phyloP scores from a whole-genome alignment of 176 grass and related monocot species.

The Elymus sibiricus region DNA sequence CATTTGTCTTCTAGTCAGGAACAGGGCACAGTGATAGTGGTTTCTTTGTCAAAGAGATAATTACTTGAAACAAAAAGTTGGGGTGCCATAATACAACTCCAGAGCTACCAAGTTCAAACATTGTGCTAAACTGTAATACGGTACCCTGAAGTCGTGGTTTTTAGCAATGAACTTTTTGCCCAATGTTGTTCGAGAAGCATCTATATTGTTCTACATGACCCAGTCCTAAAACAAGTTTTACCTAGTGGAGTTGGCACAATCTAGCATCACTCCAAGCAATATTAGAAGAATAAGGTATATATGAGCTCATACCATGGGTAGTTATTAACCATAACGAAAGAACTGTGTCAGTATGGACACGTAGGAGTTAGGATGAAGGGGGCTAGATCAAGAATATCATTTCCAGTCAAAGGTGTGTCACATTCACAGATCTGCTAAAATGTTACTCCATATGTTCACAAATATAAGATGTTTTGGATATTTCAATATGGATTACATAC shows the following conservation, averaged over 20 bases:
- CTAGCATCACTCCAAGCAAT: background rate
- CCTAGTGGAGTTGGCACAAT: background rate
- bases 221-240: background rate
- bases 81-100: background rate
- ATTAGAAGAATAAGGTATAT: background rate
- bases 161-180: background rate
- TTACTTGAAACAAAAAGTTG: background rate
- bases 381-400: background rate
- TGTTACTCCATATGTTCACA: background rate
- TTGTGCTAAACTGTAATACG: background rate
- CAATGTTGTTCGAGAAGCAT: slow-evolving; percentile 14
- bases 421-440: background rate
- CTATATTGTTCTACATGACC: background rate
- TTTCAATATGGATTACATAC: no score
- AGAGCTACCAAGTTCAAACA: background rate
- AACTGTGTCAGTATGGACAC: background rate
- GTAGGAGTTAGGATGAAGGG: background rate
- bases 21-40: background rate
- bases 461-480: no score
- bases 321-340: background rate
- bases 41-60: background rate
- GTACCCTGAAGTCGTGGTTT: background rate
- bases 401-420: background rate
- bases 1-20: background rate
- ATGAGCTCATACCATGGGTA: background rate